These are phyloP conservation scores for Pythium insidiosum DNA, from an alignment of 352 stramenopile species.

Conservation along the genomic window DNA sequence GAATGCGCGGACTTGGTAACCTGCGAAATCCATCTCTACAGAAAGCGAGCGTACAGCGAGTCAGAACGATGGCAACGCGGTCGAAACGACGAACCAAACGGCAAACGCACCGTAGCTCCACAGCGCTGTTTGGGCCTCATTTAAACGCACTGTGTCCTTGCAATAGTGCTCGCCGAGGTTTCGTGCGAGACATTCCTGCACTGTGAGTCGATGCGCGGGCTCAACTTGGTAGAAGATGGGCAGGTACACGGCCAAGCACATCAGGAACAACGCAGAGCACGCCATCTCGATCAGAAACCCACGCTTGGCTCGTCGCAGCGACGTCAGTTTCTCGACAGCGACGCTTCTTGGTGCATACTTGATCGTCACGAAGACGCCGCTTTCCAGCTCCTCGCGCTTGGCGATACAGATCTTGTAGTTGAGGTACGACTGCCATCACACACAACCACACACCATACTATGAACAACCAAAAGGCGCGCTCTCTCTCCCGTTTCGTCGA, in stretches of 20 bases:
- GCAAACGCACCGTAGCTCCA: conserved; percentile 43
- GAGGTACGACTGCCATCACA: conserved; percentile 32
- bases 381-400: conserved; percentile 46
- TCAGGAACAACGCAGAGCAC: conserved; percentile 31
- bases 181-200: conserved; percentile 27
- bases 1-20: conserved; percentile 49
- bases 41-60: too few relatives aligned
- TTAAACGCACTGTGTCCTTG: conserved; percentile 28
- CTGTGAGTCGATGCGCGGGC: conserved; percentile 26
- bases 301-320: conserved; percentile 33
- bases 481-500: neutral
- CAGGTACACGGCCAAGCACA: conserved; percentile 46
- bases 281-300: conserved; percentile 42
- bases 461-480: neutral
- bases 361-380: conserved; percentile 48
- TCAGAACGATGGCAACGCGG: too few relatives aligned
- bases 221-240: conserved; percentile 35
- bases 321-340: conserved; percentile 28
- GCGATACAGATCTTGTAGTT: conserved; percentile 49
- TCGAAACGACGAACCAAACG: neutral
- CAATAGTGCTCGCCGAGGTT: conserved; percentile 47
- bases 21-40: conserved; percentile 32
- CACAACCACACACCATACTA: neutral
- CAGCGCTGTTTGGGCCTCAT: conserved; percentile 36
- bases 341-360: conserved; percentile 38